Percentiles rank a stretch among this genome's conserved stretches.
Evolutionary conservation across 805 yeast genomes (phyloP).

Genomic region (Candida ponderosae): DNA sequence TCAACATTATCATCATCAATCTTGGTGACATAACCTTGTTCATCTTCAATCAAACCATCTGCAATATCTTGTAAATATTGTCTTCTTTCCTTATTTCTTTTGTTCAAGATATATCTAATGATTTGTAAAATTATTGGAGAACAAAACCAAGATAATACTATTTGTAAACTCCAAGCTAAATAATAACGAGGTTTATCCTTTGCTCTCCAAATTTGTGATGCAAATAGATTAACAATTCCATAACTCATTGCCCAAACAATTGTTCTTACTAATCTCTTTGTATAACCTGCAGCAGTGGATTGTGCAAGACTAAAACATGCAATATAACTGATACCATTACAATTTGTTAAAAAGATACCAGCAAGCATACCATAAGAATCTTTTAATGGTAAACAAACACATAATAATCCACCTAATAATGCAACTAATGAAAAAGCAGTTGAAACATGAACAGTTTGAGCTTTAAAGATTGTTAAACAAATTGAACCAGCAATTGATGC

Average conservation of each 20-base stretch:
- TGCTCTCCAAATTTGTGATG: slow-evolving; percentile 40
- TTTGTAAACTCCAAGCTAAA: slow-evolving; percentile 40
- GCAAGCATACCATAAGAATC: slow-evolving; percentile 26
- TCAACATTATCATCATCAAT: slow-evolving; percentile 21
- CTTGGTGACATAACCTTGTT: slow-evolving; percentile 15
- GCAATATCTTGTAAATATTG: slow-evolving; percentile 11
- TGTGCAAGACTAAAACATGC: slow-evolving; percentile 13
- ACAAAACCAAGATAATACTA: slow-evolving; percentile 32
- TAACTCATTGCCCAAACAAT: slow-evolving; percentile 30
- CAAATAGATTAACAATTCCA: slow-evolving; percentile 33
- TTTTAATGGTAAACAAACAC: slow-evolving; percentile 29
- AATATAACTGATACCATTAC: slow-evolving; percentile 23
- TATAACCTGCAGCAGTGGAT: slow-evolving; percentile 29
- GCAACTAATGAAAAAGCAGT: slow-evolving; percentile 13
- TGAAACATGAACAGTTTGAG: slow-evolving; percentile 23
- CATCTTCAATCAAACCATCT: slow-evolving; percentile 18
- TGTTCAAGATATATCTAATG: slow-evolving; percentile 29
- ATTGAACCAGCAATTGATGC: slow-evolving; percentile 24
- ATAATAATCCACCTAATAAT: slow-evolving; percentile 29
- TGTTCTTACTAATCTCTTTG: slow-evolving; percentile 35
- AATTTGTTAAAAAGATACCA: slow-evolving; percentile 19
- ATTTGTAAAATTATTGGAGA: slow-evolving; percentile 28
- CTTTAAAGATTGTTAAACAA: slow-evolving; percentile 19
- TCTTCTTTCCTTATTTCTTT: slow-evolving; percentile 29
- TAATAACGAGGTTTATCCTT: slow-evolving; percentile 33